These are phyloP conservation scores for Xylaria telfairii DNA, from an alignment of 495 filamentous ascomycete genomes.

Conservation along the genomic window DNA sequence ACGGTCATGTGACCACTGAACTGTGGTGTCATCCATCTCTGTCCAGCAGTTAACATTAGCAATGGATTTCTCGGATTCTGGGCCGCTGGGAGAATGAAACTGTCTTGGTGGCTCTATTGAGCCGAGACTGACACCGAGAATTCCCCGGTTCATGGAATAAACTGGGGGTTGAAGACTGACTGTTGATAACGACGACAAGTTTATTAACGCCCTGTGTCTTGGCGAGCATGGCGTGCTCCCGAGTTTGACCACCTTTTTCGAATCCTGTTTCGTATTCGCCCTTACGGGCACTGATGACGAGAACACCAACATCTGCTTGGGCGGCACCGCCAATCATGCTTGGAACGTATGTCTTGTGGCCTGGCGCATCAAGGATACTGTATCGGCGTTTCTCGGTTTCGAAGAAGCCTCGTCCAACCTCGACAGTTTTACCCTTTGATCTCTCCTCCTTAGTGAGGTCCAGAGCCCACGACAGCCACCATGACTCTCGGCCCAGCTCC, in stretches of 20 bases:
- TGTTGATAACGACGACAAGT: constrained; percentile 93
- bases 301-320: constrained; percentile 92
- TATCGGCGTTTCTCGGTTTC: constrained; percentile 89
- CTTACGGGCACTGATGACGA: constrained; percentile 96
- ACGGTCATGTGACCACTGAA: constrained; percentile 90
- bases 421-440: constrained; percentile 96
- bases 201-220: constrained; percentile 99
- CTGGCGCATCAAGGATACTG: constrained; percentile 94
- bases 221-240: constrained; percentile 95
- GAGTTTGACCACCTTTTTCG: constrained; percentile 96
- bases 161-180: constrained; percentile 2
- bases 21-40: constrained; percentile 92
- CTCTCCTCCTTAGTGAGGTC: constrained; percentile 97
- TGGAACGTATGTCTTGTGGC: constrained; percentile 95
- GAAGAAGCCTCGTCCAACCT: constrained; percentile 96
- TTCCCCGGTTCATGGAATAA: not conserved
- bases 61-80: not conserved
- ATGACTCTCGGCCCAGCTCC: constrained; percentile 93
- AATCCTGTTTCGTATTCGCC: constrained; percentile 99
- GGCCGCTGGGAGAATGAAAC: not conserved
- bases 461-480: constrained; percentile 97
- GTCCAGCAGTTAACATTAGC: constrained; percentile 11
- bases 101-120: not conserved
- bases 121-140: not conserved
- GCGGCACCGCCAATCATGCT: constrained; percentile 97